Evolutionary conservation across 768 basidiomycete species (phyloP).

Genomic region (Boletus fagicola): DNA sequence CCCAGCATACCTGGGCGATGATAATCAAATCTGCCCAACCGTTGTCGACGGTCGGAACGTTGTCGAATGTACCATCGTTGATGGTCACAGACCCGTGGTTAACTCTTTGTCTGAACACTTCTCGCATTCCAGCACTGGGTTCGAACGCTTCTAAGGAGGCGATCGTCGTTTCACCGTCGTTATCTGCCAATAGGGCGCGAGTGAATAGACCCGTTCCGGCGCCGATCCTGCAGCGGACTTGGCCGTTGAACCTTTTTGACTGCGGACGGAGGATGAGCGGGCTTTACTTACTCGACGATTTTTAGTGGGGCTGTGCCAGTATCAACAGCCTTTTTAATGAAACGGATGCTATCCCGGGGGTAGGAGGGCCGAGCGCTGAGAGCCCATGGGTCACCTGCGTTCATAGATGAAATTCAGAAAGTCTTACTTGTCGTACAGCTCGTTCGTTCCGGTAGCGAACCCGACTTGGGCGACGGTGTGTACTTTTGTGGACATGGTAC

Average conservation of each 20-base stretch:
- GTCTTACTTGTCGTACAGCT: conserved; percentile 56
- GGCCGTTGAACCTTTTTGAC: not conserved
- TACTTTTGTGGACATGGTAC: conserved; percentile 40
- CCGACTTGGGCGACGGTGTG: conserved; percentile 70
- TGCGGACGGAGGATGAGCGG: not conserved
- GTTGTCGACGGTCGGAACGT: conserved; percentile 50
- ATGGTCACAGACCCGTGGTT: conserved; percentile 51
- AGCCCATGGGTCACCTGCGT: not conserved
- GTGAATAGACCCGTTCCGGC: conserved; percentile 90
- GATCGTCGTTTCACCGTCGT: conserved; percentile 50
- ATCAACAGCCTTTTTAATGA: conserved; percentile 52
- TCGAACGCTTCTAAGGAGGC: conserved; percentile 67
- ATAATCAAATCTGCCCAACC: conserved; percentile 77
- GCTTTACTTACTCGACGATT: conserved; percentile 61
- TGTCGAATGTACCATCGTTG: conserved; percentile 69
- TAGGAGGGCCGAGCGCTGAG: conserved; percentile 80
- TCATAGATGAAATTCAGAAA: not conserved
- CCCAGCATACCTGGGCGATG: conserved; percentile 60
- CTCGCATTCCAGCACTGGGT: conserved; percentile 86
- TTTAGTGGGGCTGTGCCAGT: conserved; percentile 46
- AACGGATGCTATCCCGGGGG: conserved; percentile 56
- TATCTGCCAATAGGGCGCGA: conserved; percentile 68
- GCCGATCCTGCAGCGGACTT: conserved; percentile 56
- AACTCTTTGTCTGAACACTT: conserved; percentile 58
- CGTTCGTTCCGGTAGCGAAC: conserved; percentile 80